A percentile compares a stretch with the other conserved stretches of the same genome.
Evolutionary conservation across 495 filamentous ascomycete species (phyloP).

Genomic region (Xylaria longipes): DNA sequence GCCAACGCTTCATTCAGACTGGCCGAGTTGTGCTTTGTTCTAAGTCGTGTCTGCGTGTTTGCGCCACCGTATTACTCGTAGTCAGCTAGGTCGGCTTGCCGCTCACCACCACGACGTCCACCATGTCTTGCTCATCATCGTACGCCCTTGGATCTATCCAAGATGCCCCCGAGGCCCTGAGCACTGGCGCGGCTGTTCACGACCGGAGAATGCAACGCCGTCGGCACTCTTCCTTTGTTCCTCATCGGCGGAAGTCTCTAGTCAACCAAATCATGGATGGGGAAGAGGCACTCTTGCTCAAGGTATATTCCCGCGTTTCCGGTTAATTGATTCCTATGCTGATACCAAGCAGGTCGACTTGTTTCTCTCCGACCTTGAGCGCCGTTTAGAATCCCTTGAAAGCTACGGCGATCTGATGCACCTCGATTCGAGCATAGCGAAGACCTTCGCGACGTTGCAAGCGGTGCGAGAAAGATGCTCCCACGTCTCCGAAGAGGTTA

Average conservation of each 20-base stretch:
- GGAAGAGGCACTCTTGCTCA: slow-evolving; percentile 70
- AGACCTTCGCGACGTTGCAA: slow-evolving; percentile 83
- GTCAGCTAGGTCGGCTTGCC: neutral
- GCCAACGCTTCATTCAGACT: neutral
- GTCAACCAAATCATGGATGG: slow-evolving; percentile 68
- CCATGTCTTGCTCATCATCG: slow-evolving; percentile 43
- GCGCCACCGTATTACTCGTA: neutral
- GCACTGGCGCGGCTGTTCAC: slow-evolving; percentile 43
- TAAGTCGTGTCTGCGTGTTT: neutral
- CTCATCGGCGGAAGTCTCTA: slow-evolving; percentile 63
- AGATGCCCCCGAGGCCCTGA: slow-evolving; percentile 37
- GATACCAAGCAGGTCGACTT: slow-evolving; percentile 73
- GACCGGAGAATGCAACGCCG: slow-evolving; percentile 42
- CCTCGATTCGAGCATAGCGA: slow-evolving; percentile 79
- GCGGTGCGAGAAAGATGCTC: slow-evolving; percentile 88
- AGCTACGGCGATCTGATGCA: slow-evolving; percentile 77
- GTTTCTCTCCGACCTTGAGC: slow-evolving; percentile 86
- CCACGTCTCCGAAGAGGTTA: slow-evolving; percentile 86
- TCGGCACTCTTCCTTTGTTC: slow-evolving; percentile 70
- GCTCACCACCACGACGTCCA: slow-evolving; percentile 14
- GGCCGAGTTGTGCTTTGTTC: neutral
- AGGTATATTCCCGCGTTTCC: slow-evolving; percentile 48
- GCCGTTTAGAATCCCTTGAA: slow-evolving; percentile 86
- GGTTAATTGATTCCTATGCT: slow-evolving; percentile 13
- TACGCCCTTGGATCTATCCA: slow-evolving; percentile 47